phyloP scores from a whole-genome alignment of 2,329 filamentous ascomycete species.

The Botrytis sinoallii region DNA sequence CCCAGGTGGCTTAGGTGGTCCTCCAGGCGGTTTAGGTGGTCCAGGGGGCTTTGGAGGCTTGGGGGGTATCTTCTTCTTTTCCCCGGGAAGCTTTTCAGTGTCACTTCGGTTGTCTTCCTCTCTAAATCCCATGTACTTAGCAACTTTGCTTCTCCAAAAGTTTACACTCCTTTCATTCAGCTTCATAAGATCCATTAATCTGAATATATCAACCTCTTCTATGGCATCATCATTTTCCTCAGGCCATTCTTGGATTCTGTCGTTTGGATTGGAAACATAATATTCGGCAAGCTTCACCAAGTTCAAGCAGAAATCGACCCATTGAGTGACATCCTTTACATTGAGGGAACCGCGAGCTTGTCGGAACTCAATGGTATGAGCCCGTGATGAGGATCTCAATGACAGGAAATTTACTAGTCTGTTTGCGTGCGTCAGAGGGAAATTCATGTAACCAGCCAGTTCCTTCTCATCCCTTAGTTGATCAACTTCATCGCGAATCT shows the following conservation, averaged over 20 bases:
- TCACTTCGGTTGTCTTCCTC: conserved; percentile 13
- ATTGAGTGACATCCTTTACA: conserved; percentile 24
- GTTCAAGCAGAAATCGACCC: conserved; percentile 31
- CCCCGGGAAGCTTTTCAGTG: background rate
- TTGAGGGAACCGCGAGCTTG: conserved; percentile 28
- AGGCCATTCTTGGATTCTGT: conserved; percentile 21
- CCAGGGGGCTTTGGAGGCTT: background rate
- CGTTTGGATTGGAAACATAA: conserved; percentile 21
- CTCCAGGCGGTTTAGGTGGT: background rate
- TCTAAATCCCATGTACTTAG: background rate
- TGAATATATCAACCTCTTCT: background rate
- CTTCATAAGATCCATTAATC: background rate
- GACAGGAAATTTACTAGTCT: conserved; percentile 27
- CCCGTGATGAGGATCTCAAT: conserved; percentile 1
- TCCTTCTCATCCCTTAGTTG: background rate
- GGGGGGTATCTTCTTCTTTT: background rate
- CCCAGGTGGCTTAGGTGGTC: background rate
- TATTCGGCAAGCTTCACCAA: conserved; percentile 27
- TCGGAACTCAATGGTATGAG: conserved; percentile 31
- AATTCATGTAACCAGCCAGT: conserved; percentile 22
- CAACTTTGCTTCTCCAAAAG: conserved; percentile 9
- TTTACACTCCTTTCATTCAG: background rate
- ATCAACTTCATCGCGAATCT: conserved; percentile 5
- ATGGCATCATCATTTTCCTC: background rate
- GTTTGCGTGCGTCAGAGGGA: background rate